phyloP scores from a whole-genome alignment of 495 filamentous ascomycete species.

The Geopyxis carbonaria region DNA sequence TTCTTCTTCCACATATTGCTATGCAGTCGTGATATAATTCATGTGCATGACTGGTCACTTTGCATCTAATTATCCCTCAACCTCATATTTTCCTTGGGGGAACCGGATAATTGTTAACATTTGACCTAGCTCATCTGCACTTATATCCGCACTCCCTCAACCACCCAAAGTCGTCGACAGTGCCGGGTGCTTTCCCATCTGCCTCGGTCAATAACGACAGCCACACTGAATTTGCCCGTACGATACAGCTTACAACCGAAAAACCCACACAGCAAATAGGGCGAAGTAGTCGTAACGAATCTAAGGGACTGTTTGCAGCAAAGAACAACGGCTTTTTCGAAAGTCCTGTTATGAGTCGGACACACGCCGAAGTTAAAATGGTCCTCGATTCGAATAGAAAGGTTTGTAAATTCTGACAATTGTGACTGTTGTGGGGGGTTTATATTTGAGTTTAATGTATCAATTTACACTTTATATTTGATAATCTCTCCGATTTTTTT shows the following conservation, averaged over 20 bases:
- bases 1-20: too few relatives aligned
- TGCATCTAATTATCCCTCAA: too few relatives aligned
- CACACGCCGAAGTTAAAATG: slow-evolving; percentile 22
- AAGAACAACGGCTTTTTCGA: slow-evolving; percentile 25
- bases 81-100: too few relatives aligned
- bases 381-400: slow-evolving; percentile 18
- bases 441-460: slow-evolving; percentile 1
- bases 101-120: too few relatives aligned
- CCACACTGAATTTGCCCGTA: slow-evolving; percentile 18
- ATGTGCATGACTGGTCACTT: too few relatives aligned
- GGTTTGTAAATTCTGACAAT: slow-evolving; percentile 12
- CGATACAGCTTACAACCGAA: slow-evolving; percentile 20
- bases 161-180: slow-evolving; percentile 15
- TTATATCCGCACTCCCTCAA: slow-evolving; percentile 17
- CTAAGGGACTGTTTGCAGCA: slow-evolving; percentile 22
- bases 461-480: slow-evolving; percentile 3
- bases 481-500: slow-evolving; percentile 1
- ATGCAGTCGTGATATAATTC: too few relatives aligned
- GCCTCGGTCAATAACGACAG: slow-evolving; percentile 13
- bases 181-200: slow-evolving; percentile 18
- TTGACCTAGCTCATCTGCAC: slow-evolving; percentile 22
- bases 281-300: slow-evolving; percentile 21
- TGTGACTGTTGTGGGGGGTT: too few relatives aligned
- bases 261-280: slow-evolving; percentile 19
- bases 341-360: slow-evolving; percentile 24